Evolutionary conservation across 2,329 filamentous ascomycete genomes (phyloP), one percentile per base, ranked within the genome.

Genomic region (Fusarium hainanense): DNA sequence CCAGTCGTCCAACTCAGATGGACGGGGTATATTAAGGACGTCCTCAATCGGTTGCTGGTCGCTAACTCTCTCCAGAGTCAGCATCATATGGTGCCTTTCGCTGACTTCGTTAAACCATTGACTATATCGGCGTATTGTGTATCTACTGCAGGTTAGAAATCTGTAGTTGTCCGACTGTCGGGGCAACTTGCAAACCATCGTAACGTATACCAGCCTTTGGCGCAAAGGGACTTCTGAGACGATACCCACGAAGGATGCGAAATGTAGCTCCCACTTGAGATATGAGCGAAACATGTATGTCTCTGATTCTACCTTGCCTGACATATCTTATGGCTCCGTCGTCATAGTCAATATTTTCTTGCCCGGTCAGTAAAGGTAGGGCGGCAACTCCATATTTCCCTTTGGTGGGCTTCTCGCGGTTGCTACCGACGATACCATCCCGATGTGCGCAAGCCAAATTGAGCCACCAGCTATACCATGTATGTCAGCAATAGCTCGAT

Each of bases 1-100:
- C 86, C 85, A 89, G 61, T 89, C 86, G 63, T 89, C 87, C 8
- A 87, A 68, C 72, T 89, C 84, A 4, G 85, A 87, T 4, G 87
- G 86, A 13, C 75, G 79, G 1, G 87, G 87, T 14, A 87, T 79
- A n/a, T 69, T 59, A n/a, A 75, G 66, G 11, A 88, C 68, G 8
- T 83, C 77, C 10, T 82, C 75, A 63, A 87, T 77, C 4, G 82
- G 68, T 3, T 59, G 77, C 68, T 87, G 85, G 13, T 77, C 78
- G 0, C 75, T 50, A 10, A 81, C 77, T 23, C 84, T 81, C 66
- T 87, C 81, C 4, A 89, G 77, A 0, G 77, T 82, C 21, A 89
- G 71, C 27, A 81, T 80, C 28, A 86, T 77, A 10, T 79, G 79
- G 72, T 85, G 81, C 7, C 80, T 74, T 4, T 82, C 79, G 23